Conservation (phyloP, 129 eudicot species). For the Helichrysum umbraculigerum region DNA sequence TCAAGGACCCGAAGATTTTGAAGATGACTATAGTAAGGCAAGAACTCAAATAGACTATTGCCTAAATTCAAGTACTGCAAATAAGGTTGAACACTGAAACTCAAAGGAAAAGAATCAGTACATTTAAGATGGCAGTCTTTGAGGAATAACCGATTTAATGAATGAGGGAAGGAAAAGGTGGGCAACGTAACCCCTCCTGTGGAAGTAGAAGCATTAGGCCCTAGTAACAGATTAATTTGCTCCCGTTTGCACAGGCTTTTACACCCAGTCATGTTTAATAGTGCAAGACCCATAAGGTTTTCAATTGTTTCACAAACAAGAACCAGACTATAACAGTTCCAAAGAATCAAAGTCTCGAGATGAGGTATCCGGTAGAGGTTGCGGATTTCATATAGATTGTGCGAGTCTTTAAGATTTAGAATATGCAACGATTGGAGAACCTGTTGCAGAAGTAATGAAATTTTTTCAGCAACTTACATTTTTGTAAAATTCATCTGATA, state of each 20-base stretch:
- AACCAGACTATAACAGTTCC: conserved; percentile 23
- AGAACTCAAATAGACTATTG: conserved; percentile 12
- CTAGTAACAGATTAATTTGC: background rate
- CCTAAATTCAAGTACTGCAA: conserved; percentile 28
- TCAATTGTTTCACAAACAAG: conserved; percentile 31
- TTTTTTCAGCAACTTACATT: background rate
- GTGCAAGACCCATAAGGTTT: conserved; percentile 18
- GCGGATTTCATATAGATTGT: background rate
- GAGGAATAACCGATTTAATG: conserved; percentile 21
- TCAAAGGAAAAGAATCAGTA: conserved; percentile 15
- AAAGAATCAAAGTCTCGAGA: conserved; percentile 35
- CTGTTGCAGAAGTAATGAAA: conserved; percentile 21
- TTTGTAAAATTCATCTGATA: too few species aligned
- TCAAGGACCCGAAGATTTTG: conserved; percentile 27
- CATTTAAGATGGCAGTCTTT: conserved; percentile 22
- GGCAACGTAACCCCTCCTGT: background rate
- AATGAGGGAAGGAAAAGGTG: conserved; percentile 16
- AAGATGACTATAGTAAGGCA: conserved; percentile 29
- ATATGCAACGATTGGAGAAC: conserved; percentile 20
- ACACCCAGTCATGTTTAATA: conserved; percentile 38
- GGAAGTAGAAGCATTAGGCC: background rate
- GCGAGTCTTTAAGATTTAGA: conserved; percentile 42
- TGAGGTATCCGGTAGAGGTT: conserved; percentile 10
- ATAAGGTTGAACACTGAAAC: conserved; percentile 12
- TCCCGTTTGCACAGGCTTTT: conserved; percentile 16